Percentiles rank a stretch among this genome's conserved stretches.
These are phyloP conservation scores for Tuber borchii DNA, from an alignment of 495 filamentous ascomycete genomes.

Conservation along the genomic window DNA sequence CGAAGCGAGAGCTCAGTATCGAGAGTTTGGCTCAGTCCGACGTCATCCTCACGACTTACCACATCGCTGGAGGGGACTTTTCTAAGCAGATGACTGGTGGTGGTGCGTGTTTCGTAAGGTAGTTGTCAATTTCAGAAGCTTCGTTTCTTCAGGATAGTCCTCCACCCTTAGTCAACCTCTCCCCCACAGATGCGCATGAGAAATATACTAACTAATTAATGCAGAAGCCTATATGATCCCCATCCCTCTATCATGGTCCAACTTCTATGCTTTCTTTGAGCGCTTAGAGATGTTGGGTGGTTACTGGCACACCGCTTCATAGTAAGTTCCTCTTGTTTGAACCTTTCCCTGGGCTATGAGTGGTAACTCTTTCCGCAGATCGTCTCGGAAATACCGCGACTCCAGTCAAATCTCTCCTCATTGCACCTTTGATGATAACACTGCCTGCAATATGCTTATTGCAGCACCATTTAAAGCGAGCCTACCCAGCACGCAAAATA, in stretches of 20 bases:
- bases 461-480: constrained; percentile 69
- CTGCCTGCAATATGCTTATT: constrained; percentile 68
- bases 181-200: background rate
- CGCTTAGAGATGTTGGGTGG: constrained; percentile 82
- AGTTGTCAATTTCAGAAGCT: constrained; percentile 64
- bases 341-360: background rate
- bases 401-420: constrained; percentile 78
- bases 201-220: background rate
- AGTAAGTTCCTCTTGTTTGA: constrained; percentile 63
- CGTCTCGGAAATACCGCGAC: constrained; percentile 83
- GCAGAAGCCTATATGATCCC: constrained; percentile 76
- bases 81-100: constrained; percentile 52
- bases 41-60: constrained; percentile 86
- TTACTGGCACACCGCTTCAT: constrained; percentile 57
- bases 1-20: constrained; percentile 60
- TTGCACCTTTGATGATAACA: constrained; percentile 80
- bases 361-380: constrained; percentile 47
- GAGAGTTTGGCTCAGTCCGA: constrained; percentile 65
- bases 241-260: constrained; percentile 69
- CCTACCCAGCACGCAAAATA: background rate
- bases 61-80: constrained; percentile 71
- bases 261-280: constrained; percentile 76
- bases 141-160: constrained; percentile 89
- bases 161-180: constrained; percentile 54
- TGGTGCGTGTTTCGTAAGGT: constrained; percentile 42